Evolutionary conservation across 2,329 filamentous ascomycete species (phyloP).

Genomic region (Phaeosphaeriaceae sp.): DNA sequence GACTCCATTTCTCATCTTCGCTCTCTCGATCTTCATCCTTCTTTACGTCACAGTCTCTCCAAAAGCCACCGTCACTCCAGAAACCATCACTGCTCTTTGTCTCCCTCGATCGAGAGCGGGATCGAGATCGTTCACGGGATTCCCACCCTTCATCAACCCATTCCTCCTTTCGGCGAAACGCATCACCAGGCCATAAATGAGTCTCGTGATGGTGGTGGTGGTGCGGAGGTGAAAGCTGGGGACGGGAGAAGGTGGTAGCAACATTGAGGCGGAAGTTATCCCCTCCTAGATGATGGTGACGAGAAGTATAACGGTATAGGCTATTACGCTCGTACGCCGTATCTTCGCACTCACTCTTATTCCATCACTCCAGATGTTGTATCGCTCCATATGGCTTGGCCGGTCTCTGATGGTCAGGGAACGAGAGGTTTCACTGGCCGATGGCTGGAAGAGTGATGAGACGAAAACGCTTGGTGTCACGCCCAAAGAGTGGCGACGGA

Average conservation of each 20-base stretch:
- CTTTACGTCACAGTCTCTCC: constrained; percentile 2
- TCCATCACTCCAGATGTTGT: constrained; percentile 37
- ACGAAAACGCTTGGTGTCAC: constrained; percentile 33
- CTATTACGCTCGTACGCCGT: constrained; percentile 4
- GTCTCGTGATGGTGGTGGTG: constrained; percentile 9
- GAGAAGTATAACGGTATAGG: neutral
- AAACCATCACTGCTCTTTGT: constrained; percentile 13
- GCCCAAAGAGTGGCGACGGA: constrained; percentile 24
- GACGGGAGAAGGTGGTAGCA: constrained; percentile 26
- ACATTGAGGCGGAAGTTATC: constrained; percentile 32
- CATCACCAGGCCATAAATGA: constrained; percentile 26
- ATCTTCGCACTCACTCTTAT: constrained; percentile 8
- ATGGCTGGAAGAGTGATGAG: constrained; percentile 27
- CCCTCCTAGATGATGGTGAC: constrained; percentile 23
- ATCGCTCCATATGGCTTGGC: constrained; percentile 40
- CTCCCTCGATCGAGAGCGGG: constrained; percentile 14
- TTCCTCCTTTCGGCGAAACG: constrained; percentile 32
- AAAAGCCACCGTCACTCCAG: constrained; percentile 17
- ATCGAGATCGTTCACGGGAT: constrained; percentile 25
- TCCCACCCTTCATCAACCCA: constrained; percentile 36
- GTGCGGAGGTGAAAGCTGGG: constrained; percentile 13
- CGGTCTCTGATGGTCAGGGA: constrained; percentile 34
- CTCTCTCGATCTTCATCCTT: constrained; percentile 20
- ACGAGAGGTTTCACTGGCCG: constrained; percentile 26
- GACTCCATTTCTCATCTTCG: constrained; percentile 30